These are phyloP conservation scores for Emmonsia crescens DNA, from an alignment of 2,329 filamentous ascomycete species.

Conservation along the genomic window DNA sequence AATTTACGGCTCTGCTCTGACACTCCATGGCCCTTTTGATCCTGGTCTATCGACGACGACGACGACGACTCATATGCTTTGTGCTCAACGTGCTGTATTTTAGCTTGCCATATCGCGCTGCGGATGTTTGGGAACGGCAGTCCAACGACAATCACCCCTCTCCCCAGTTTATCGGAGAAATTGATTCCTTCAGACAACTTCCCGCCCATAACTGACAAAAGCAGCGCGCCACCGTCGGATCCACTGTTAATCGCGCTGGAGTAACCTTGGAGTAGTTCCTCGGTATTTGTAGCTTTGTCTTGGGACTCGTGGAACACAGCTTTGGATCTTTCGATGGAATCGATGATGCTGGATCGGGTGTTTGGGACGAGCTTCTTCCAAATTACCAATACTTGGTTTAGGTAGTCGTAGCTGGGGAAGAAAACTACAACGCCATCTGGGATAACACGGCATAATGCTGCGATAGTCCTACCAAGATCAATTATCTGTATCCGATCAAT, in stretches of 20 bases:
- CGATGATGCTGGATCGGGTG: constrained; percentile 20
- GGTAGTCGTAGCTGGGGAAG: constrained; percentile 89
- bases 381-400: constrained; percentile 57
- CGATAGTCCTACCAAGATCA: constrained; percentile 62
- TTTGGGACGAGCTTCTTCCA: constrained; percentile 44
- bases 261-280: constrained; percentile 66
- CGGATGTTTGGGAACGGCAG: constrained; percentile 86
- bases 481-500: constrained; percentile 37
- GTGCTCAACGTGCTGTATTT: constrained; percentile 73
- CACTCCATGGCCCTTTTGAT: constrained; percentile 9
- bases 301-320: constrained; percentile 46
- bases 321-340: constrained; percentile 25
- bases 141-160: constrained; percentile 83
- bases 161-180: constrained; percentile 81
- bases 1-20: constrained; percentile 22
- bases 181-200: constrained; percentile 98
- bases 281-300: constrained; percentile 36
- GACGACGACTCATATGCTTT: constrained; percentile 30
- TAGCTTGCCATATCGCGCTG: constrained; percentile 85
- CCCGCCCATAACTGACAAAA: constrained; percentile 85
- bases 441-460: constrained; percentile 61
- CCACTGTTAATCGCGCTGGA: constrained; percentile 51
- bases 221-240: constrained; percentile 57
- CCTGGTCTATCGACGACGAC: constrained; percentile 5
- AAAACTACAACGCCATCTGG: constrained; percentile 89